Percentiles rank a stretch among this genome's conserved stretches.
Evolutionary conservation across 257 asterid genomes (phyloP).

Genomic region (Sherardia arvensis): DNA sequence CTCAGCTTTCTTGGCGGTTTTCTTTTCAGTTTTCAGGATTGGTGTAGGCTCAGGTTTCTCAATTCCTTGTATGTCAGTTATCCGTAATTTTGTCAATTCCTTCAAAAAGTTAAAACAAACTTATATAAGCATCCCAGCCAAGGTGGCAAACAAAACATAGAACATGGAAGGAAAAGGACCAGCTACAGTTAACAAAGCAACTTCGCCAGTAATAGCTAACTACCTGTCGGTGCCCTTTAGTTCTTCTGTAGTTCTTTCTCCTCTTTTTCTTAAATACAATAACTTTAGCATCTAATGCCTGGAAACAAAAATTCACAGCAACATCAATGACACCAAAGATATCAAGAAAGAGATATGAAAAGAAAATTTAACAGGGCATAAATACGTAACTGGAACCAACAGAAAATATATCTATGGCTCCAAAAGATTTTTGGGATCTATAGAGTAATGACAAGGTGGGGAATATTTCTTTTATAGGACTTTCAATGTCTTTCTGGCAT

Average conservation of each 20-base stretch:
- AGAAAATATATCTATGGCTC: not conserved
- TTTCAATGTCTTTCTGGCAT: not conserved
- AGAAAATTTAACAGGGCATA: not conserved
- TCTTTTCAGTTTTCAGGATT: constrained; percentile 20
- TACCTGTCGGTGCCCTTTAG: constrained; percentile 93
- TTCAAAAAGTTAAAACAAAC: constrained; percentile 15
- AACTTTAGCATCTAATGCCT: constrained; percentile 95
- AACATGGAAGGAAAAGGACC: not conserved
- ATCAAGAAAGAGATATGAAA: too few species aligned
- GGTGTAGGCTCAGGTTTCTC: constrained; percentile 43
- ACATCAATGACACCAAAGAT: not conserved
- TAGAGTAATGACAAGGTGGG: not conserved
- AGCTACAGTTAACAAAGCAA: not conserved
- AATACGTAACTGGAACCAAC: not conserved
- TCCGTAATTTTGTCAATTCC: constrained; percentile 90
- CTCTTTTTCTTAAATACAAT: constrained; percentile 93
- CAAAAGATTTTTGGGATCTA: not conserved
- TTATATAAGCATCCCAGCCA: not conserved
- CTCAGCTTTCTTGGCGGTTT: constrained; percentile 13
- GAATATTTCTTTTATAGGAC: not conserved
- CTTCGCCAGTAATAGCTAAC: not conserved
- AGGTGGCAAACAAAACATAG: not conserved
- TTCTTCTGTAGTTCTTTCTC: constrained; percentile 91
- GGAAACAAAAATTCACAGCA: constrained; percentile 12
- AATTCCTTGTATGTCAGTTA: constrained; percentile 70